Evolutionary conservation across 2,329 filamentous ascomycete genomes (phyloP), one percentile per base, ranked within the genome.

Genomic region (Verticillium longisporum): DNA sequence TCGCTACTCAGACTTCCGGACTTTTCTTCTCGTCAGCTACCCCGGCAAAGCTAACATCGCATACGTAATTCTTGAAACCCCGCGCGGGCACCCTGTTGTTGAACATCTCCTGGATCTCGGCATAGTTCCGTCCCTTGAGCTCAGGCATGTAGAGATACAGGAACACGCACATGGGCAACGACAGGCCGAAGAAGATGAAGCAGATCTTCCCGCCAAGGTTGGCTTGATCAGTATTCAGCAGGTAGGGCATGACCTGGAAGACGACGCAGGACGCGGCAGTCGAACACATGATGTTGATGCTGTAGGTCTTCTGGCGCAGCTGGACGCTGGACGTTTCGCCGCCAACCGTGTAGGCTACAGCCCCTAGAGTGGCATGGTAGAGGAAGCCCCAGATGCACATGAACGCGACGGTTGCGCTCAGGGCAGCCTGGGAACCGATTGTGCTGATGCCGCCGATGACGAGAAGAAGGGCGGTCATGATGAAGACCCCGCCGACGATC

Each of bases 231-330:
- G 68, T 65, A 58, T 70, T 70, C 45, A 73, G 66, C 14, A 73
- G 63, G 33, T 71, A 71, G 6, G 70, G 71, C 61, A 72, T 66
- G 45, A 71, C 66, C 57, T 72, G 69, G 9, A 67, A 66, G 9
- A 71, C 63, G 53, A 70, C 41, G 61, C 69, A 72, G 1, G 70
- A 72, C 2, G 69, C 66, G 5, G 67, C 68, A 6, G 70, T 73
- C 3, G 68, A 63, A 10, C 59, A 62, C 68, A 73, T 70, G 38
- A 73, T 70, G 64, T 72, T 73, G 66, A 72, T 70, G 11, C 66
- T 69, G 63, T 72, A 72, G 0, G 70, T 72, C 62, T 72, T 73
- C 62, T 72, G 70, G 5, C 70, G 65, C 31, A 72, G 67, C 61
- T 67, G 65, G 10, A 69, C 62, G 50, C 66, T 69, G 50, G 71